Evolutionary conservation across 2,329 filamentous ascomycete genomes (phyloP).

Genomic region (Ambrosiella cleistominuta): DNA sequence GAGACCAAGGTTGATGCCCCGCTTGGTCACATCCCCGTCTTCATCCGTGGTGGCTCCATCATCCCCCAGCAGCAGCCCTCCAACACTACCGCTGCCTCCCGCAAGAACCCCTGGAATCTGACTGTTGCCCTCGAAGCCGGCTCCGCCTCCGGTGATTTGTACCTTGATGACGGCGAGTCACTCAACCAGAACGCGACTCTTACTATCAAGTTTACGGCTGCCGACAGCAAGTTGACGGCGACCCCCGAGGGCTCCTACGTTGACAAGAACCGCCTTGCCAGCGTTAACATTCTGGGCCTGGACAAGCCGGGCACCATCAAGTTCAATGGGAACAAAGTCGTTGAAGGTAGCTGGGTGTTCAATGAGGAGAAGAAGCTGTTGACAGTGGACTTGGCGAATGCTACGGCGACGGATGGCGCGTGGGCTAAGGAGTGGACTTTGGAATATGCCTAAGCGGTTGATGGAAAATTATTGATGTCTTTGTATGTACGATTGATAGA

Average conservation of each 20-base stretch:
- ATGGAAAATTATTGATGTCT: not conserved
- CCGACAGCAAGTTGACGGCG: constrained; percentile 28
- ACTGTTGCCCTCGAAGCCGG: constrained; percentile 51
- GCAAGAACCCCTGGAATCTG: constrained; percentile 51
- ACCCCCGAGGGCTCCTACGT: constrained; percentile 32
- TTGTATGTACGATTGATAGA: not conserved
- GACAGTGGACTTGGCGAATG: constrained; percentile 30
- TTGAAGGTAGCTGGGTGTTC: constrained; percentile 26
- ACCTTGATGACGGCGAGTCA: constrained; percentile 61
- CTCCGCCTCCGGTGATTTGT: constrained; percentile 48
- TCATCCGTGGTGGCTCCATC: constrained; percentile 47
- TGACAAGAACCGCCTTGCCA: constrained; percentile 40
- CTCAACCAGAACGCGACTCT: constrained; percentile 40
- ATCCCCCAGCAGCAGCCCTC: constrained; percentile 41
- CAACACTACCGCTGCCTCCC: constrained; percentile 46
- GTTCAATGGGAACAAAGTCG: constrained; percentile 32
- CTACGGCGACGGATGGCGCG: constrained; percentile 35
- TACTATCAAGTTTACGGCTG: constrained; percentile 32
- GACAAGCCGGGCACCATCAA: constrained; percentile 25
- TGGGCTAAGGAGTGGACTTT: constrained; percentile 36
- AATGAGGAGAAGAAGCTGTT: constrained; percentile 30
- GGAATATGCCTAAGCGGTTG: not conserved
- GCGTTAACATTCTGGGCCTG: constrained; percentile 46
- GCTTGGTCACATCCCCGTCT: constrained; percentile 40
- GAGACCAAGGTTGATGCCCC: constrained; percentile 14